A percentile compares a stretch with the other conserved stretches of the same genome.
Conservation (phyloP, 2,329 filamentous ascomycete genomes). For the Chaetothyriales sp. region DNA sequence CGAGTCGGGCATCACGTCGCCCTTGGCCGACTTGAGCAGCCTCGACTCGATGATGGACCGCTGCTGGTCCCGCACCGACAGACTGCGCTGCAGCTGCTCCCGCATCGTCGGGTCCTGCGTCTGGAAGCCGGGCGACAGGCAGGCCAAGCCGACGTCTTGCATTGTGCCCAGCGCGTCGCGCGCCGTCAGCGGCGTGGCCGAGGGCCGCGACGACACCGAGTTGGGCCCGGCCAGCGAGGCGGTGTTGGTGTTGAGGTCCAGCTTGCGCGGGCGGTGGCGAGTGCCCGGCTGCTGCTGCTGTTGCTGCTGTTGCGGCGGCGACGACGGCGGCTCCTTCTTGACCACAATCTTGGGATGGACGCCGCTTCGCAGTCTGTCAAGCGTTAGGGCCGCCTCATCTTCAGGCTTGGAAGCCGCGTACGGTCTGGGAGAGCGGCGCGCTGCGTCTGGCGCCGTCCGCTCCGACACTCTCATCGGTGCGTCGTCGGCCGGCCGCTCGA, state of each 20-base stretch:
- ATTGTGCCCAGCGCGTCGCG: conserved; percentile 65
- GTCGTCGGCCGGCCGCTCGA: conserved; percentile 9
- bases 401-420: conserved; percentile 37
- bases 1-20: conserved; percentile 51
- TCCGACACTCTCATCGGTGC: not conserved
- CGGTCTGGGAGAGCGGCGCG: conserved; percentile 28
- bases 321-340: conserved; percentile 82
- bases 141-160: conserved; percentile 86
- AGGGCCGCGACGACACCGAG: conserved; percentile 44
- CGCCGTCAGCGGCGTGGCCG: conserved; percentile 55
- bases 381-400: not conserved
- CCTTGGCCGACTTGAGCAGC: conserved; percentile 74
- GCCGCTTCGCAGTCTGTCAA: conserved; percentile 31
- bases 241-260: conserved; percentile 54
- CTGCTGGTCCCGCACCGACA: conserved; percentile 87
- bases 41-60: conserved; percentile 87
- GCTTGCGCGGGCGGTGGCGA: conserved; percentile 60
- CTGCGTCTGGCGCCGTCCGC: not conserved
- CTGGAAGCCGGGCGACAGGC: conserved; percentile 86
- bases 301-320: conserved; percentile 58
- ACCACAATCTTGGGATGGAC: conserved; percentile 70
- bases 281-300: conserved; percentile 52
- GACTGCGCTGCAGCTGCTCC: conserved; percentile 84
- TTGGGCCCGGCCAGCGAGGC: conserved; percentile 37
- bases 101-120: conserved; percentile 95